Evolutionary conservation across 768 basidiomycete genomes (phyloP), one percentile per base, ranked within the genome.

Genomic region (Coprinopsis marcescibilis): DNA sequence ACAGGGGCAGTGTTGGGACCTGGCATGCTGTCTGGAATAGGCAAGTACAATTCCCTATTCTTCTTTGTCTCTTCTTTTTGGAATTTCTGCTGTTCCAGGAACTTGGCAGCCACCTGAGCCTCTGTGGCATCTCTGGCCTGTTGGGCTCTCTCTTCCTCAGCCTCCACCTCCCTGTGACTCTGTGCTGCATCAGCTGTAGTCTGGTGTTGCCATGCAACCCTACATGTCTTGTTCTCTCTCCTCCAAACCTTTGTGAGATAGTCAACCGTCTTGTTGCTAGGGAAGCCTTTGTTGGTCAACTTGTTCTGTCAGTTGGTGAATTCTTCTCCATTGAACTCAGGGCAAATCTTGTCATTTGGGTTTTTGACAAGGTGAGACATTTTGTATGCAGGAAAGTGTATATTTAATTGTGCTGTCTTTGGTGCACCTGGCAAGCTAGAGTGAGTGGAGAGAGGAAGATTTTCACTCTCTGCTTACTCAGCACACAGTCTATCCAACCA

Each of bases 281-380:
- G 30, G 30, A 32, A 8, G 8, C 30, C 30, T 8, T 8, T n/a
- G 30, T 8, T n/a, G 30, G n/a, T 32, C 10, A 32, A n/a, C 8
- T 8, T n/a, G 8, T 32, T n/a, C n/a, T n/a, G 30, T 5, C 19
- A 19, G 12, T 23, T 15, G 25, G 11, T 5, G 17, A 21, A 23
- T 10, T 41, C 11, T 25, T 41, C 15, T 41, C 15, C 40, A 12
- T 11, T 19, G 15, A 15, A 41, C n/a, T 41, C 40, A 25, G 30
- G 30, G 30, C 40, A 15, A 20, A 14, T 19, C 21, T 14, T 11
- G 8, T 10, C 19, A 38, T 20, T 38, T 38, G 36, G 30, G 30
- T 32, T 24, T 20, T 7, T 10, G 36, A 10, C 11, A 10, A 38
- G 17, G 36, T 26, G 56, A 55, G 10, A 53, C 57, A 48, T 51